These are phyloP conservation scores for Herpetomonas tarakana DNA, from an alignment of 208 protist species.

Conservation along the genomic window DNA sequence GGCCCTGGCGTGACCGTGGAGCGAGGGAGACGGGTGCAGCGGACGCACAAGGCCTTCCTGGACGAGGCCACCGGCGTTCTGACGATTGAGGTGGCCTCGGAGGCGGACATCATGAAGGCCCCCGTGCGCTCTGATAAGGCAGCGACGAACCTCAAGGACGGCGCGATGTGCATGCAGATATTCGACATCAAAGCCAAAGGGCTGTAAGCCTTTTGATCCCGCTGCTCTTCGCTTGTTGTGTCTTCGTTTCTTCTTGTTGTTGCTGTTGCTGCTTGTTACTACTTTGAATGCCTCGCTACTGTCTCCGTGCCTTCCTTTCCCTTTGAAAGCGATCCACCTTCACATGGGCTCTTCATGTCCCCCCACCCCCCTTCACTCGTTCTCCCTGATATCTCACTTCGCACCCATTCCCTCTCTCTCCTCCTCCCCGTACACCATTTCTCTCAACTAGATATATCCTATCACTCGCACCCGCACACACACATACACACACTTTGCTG, in stretches of 20 bases:
- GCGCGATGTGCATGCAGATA: conserved; percentile 87
- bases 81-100: conserved; percentile 70
- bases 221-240: neutral
- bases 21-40: conserved; percentile 52
- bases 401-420: no score
- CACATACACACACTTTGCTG: no score
- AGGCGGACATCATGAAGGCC: conserved; percentile 30
- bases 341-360: no score
- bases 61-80: conserved; percentile 70
- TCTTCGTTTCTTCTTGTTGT: conserved; percentile 4
- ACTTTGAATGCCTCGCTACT: no score
- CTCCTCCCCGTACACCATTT: no score
- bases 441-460: no score
- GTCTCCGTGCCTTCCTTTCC: no score
- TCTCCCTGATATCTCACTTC: no score
- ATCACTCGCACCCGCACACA: no score
- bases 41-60: conserved; percentile 51
- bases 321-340: no score
- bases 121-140: conserved; percentile 59
- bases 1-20: conserved; percentile 13
- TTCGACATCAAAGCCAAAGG: conserved; percentile 75
- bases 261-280: no score
- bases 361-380: no score
- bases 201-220: conserved; percentile 30
- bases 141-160: conserved; percentile 49